phyloP scores from a whole-genome alignment of 2,329 filamentous ascomycete genomes.

The Boeremia exigua region DNA sequence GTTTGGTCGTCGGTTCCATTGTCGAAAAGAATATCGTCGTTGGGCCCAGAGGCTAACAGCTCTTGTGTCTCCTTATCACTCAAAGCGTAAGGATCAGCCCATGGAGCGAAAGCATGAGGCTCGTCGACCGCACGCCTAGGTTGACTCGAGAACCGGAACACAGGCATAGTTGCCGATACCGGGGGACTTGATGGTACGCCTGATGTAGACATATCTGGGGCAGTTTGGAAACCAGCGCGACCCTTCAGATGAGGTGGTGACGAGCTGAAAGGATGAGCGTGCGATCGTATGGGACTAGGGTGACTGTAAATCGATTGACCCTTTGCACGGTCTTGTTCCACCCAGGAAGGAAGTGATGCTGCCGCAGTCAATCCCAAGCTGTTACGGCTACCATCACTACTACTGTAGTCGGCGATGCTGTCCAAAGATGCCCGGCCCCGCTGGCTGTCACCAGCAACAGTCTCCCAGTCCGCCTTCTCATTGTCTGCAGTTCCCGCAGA shows the following conservation, averaged over 20 bases:
- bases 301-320: constrained; percentile 29
- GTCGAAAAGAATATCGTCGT: constrained; percentile 43
- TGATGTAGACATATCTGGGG: constrained; percentile 13
- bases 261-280: constrained; percentile 36
- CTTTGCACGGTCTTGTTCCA: constrained; percentile 15
- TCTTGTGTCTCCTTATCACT: constrained; percentile 44
- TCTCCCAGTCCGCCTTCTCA: constrained; percentile 46
- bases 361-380: constrained; percentile 23
- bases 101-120: constrained; percentile 26
- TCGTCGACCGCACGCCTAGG: constrained; percentile 12
- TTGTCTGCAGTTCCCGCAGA: constrained; percentile 9
- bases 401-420: constrained; percentile 46
- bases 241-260: constrained; percentile 34
- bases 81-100: constrained; percentile 31
- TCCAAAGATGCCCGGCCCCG: constrained; percentile 26
- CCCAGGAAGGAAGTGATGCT: constrained; percentile 18
- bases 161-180: constrained; percentile 25
- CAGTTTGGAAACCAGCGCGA: constrained; percentile 14
- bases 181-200: constrained; percentile 20
- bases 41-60: constrained; percentile 44
- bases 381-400: constrained; percentile 31
- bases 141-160: constrained; percentile 15
- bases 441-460: constrained; percentile 32
- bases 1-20: constrained; percentile 15
- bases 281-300: constrained; percentile 29